Evolutionary conservation across 2,329 filamentous ascomycete species (phyloP), one percentile per base, ranked within the genome.

Genomic region (Didymella sp.): DNA sequence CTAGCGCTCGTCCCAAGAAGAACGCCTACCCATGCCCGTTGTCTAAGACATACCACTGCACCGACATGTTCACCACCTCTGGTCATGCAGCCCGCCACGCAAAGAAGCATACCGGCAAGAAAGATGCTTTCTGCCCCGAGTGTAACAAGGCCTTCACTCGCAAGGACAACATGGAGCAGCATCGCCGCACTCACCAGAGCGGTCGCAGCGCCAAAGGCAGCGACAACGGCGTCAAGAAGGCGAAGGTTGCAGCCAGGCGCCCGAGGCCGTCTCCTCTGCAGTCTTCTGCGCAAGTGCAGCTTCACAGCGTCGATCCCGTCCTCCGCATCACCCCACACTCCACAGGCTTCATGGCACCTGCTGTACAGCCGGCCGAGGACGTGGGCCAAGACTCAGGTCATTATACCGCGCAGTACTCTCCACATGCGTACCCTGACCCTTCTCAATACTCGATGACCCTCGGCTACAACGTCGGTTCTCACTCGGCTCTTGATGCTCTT

Each of bases 91-190:
- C 90, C 40, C 87, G 90, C 37, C 90, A 94, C 74, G 90, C 89
- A 58, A 92, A 92, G 76, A 92, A 92, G 70, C 90, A 94, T 79
- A 91, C 89, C 1, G 89, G 89, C 45, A 89, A 91, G 76, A 93
- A 93, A 79, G 87, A 87, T 13, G 88, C 91, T 21, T 85, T 87
- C 28, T 90, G 84, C 68, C 78, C 82, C 0, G 88, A 88, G 58
- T 93, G 90, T 79, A 84, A 86, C 75, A 92, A 92, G 78, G 90
- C 89, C 69, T 93, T 93, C 67, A 92, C 89, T 11, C 88, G 90
- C 62, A 87, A 89, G 66, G 90, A 93, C 81, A 93, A 93, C 80
- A 93, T 93, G 90, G 91, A 92, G 81, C 90, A 92, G 77, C 90
- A 93, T 69, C 83, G 91, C 27, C 85, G 90, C 68, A 92, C 89